Evolutionary conservation across 345 rosid genomes (phyloP).

Genomic region (Noccaea bulbosa): DNA sequence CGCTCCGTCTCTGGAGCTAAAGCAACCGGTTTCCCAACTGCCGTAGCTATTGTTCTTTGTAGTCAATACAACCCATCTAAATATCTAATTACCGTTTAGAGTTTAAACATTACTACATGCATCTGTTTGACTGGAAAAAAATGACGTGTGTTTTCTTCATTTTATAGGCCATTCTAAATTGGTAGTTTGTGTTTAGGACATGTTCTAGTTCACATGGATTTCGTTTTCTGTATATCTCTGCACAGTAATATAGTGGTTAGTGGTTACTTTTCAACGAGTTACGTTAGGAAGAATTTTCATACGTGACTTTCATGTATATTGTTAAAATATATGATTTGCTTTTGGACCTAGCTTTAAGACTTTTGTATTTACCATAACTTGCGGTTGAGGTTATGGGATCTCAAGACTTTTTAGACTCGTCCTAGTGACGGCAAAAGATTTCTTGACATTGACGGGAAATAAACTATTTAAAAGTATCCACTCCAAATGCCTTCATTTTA

Average conservation of each 20-base stretch:
- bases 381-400: constrained; percentile 37
- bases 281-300: constrained; percentile 8
- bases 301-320: neutral
- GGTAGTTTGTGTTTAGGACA: neutral
- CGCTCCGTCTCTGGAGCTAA: too few species aligned
- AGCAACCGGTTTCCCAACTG: too few species aligned
- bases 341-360: constrained; percentile 34
- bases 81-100: neutral
- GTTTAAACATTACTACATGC: neutral
- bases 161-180: neutral
- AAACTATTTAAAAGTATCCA: constrained; percentile 7
- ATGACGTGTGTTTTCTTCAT: neutral
- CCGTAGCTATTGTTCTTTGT: neutral
- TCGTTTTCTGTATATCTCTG: neutral
- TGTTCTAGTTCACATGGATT: constrained; percentile 8
- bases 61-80: neutral
- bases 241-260: constrained; percentile 10
- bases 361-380: constrained; percentile 41
- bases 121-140: neutral
- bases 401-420: constrained; percentile 40
- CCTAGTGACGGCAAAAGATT: constrained; percentile 29
- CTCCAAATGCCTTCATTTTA: constrained; percentile 15
- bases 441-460: constrained; percentile 5
- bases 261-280: constrained; percentile 21
- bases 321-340: constrained; percentile 12